Percentiles rank a stretch among this genome's conserved stretches.
These are phyloP conservation scores for Saccharomyces mikatae DNA, from an alignment of 805 yeast genomes.

Conservation along the genomic window DNA sequence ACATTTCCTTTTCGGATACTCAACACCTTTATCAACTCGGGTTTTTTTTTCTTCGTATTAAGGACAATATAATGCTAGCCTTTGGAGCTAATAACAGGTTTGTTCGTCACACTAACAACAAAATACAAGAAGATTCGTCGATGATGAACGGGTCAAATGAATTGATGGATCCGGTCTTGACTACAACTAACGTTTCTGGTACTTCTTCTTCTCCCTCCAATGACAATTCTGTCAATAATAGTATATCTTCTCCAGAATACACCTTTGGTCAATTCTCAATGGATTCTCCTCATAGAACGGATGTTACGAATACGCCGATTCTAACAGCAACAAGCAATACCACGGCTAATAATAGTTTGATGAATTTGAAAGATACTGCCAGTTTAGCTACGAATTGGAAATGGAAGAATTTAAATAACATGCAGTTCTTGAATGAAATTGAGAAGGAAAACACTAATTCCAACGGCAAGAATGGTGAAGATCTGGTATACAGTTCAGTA, in stretches of 20 bases:
- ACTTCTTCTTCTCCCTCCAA: slow-evolving; percentile 1
- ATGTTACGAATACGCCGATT: slow-evolving; percentile 2
- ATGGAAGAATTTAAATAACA: neutral
- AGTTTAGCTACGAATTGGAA: neutral
- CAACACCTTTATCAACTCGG: neutral
- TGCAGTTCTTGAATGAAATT: neutral
- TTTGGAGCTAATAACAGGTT: neutral
- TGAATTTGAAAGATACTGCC: neutral
- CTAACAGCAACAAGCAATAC: neutral
- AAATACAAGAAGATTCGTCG: neutral
- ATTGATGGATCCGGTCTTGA: neutral
- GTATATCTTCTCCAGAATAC: slow-evolving; percentile 6
- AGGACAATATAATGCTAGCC: neutral
- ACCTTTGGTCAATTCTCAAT: slow-evolving; percentile 3
- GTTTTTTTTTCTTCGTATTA: neutral
- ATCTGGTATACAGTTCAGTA: neutral
- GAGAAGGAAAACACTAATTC: neutral
- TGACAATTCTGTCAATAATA: neutral
- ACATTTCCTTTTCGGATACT: neutral
- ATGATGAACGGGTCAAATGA: neutral
- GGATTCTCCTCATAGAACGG: slow-evolving; percentile 3
- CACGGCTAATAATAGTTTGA: slow-evolving; percentile 1
- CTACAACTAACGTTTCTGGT: slow-evolving; percentile 5
- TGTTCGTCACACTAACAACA: neutral
- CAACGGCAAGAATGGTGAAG: neutral